Conservation (phyloP, 768 basidiomycete species). For the Tricholoma sp. region DNA sequence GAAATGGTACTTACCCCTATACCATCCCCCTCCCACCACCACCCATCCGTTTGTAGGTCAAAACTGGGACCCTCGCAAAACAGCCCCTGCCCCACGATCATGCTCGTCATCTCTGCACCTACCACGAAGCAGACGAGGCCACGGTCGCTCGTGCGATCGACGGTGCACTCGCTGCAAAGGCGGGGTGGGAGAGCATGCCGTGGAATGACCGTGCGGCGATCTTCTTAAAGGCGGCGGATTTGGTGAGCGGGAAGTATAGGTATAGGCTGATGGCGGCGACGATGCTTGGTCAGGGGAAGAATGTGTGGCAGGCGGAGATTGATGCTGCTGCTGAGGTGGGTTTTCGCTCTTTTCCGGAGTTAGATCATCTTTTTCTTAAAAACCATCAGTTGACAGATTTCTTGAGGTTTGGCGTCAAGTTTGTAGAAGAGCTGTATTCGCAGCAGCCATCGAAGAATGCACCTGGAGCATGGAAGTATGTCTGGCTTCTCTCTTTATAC, state of each 20-base stretch:
- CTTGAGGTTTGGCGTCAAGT: slow-evolving; percentile 95
- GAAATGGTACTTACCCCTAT: slow-evolving; percentile 51
- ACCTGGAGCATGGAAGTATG: slow-evolving; percentile 91
- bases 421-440: slow-evolving; percentile 89
- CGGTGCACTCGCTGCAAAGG: slow-evolving; percentile 81
- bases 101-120: slow-evolving; percentile 71
- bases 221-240: slow-evolving; percentile 96
- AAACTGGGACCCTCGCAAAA: slow-evolving; percentile 70
- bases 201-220: slow-evolving; percentile 98
- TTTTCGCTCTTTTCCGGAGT: neutral
- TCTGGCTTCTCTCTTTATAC: slow-evolving; percentile 7
- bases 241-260: slow-evolving; percentile 92
- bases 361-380: neutral
- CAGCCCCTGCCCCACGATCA: slow-evolving; percentile 89
- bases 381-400: slow-evolving; percentile 72
- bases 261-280: slow-evolving; percentile 95
- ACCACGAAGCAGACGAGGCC: slow-evolving; percentile 82
- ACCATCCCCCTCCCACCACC: neutral
- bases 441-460: slow-evolving; percentile 89
- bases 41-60: slow-evolving; percentile 47
- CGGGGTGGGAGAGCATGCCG: slow-evolving; percentile 88
- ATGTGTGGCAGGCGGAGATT: slow-evolving; percentile 99
- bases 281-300: slow-evolving; percentile 98
- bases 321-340: slow-evolving; percentile 96
- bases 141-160: slow-evolving; percentile 77